Evolutionary conservation across 2,329 filamentous ascomycete species (phyloP).

Genomic region (Emericellopsis atlantica): DNA sequence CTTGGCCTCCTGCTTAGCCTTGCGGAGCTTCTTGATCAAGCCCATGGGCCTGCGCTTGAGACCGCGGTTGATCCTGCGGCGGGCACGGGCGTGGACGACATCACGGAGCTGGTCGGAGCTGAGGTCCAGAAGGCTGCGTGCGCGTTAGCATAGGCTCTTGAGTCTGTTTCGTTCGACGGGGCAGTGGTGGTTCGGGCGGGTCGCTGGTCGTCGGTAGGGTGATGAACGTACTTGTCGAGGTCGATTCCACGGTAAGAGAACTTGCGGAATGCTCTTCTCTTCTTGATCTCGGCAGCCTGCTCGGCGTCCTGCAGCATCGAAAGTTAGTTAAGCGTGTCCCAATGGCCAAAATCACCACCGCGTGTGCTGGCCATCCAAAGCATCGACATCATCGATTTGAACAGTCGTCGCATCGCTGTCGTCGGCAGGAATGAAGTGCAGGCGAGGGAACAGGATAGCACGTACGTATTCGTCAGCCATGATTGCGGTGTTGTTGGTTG

Average conservation of each 20-base stretch:
- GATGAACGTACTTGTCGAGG: slow-evolving; percentile 81
- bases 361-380: background rate
- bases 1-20: slow-evolving; percentile 97
- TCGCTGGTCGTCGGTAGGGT: slow-evolving; percentile 12
- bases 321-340: slow-evolving; percentile 9
- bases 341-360: background rate
- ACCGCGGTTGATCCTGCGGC: slow-evolving; percentile 97
- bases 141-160: slow-evolving; percentile 6
- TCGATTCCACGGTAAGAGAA: slow-evolving; percentile 99
- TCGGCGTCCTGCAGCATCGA: slow-evolving; percentile 65
- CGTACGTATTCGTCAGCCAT: slow-evolving; percentile 93
- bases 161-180: background rate
- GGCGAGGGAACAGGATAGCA: slow-evolving; percentile 22
- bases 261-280: slow-evolving; percentile 99
- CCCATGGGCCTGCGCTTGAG: slow-evolving; percentile 99
- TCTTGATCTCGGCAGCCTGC: slow-evolving; percentile 99
- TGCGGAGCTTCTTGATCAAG: slow-evolving; percentile 99
- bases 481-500: slow-evolving; percentile 33
- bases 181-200: background rate
- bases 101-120: slow-evolving; percentile 97
- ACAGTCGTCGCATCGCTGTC: background rate
- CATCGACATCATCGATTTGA: background rate
- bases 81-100: slow-evolving; percentile 97
- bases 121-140: slow-evolving; percentile 85
- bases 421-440: slow-evolving; percentile 7